phyloP scores from a whole-genome alignment of 2,329 filamentous ascomycete species.

The Leptographium wingfieldii region DNA sequence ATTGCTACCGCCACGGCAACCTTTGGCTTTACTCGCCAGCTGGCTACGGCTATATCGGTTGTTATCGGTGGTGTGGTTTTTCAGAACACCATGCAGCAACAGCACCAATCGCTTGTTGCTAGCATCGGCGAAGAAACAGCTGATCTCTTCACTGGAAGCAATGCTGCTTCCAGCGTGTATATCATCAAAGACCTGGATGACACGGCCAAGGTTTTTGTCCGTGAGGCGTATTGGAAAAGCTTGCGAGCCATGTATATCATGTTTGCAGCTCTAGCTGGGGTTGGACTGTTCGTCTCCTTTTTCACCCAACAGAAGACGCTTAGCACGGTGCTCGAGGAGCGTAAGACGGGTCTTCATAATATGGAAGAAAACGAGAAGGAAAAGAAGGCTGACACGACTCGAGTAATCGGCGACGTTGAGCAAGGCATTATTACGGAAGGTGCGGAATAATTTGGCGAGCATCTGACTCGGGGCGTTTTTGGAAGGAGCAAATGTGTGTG shows the following conservation, averaged over 20 bases:
- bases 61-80: slow-evolving; percentile 39
- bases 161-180: slow-evolving; percentile 48
- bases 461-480: background rate
- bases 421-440: background rate
- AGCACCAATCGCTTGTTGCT: slow-evolving; percentile 17
- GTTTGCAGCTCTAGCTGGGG: slow-evolving; percentile 35
- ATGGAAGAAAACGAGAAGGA: slow-evolving; percentile 19
- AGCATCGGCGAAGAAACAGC: slow-evolving; percentile 29
- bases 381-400: background rate
- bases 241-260: slow-evolving; percentile 46
- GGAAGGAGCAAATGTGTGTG: background rate
- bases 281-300: slow-evolving; percentile 33
- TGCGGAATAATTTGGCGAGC: background rate
- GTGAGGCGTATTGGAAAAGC: slow-evolving; percentile 34
- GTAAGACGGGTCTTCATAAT: slow-evolving; percentile 42
- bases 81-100: slow-evolving; percentile 27
- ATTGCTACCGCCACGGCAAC: slow-evolving; percentile 51
- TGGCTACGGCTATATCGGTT: slow-evolving; percentile 43
- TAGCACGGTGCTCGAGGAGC: slow-evolving; percentile 42
- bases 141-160: slow-evolving; percentile 39
- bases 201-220: slow-evolving; percentile 28
- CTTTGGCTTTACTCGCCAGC: slow-evolving; percentile 46
- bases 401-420: background rate
- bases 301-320: slow-evolving; percentile 36
- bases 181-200: slow-evolving; percentile 39